Percentiles rank a stretch among this genome's conserved stretches.
phyloP scores from a whole-genome alignment of 768 basidiomycete species.

The Leccinum obscurum region DNA sequence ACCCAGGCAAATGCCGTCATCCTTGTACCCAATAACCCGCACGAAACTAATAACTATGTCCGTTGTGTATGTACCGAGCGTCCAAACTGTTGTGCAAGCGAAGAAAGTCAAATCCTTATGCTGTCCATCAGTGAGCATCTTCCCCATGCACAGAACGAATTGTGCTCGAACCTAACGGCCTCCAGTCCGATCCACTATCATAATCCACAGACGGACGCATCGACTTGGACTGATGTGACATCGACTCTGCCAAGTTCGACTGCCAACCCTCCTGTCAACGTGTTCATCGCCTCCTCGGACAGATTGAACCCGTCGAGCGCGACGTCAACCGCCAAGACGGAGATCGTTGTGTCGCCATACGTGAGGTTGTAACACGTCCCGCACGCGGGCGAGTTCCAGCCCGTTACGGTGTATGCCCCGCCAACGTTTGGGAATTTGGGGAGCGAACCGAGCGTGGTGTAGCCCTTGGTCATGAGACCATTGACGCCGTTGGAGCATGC shows the following conservation, averaged over 20 bases:
- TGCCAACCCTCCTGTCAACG: constrained; percentile 49
- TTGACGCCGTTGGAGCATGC: constrained; percentile 37
- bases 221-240: constrained; percentile 45
- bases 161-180: neutral
- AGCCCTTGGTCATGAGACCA: constrained; percentile 32
- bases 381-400: constrained; percentile 25
- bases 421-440: constrained; percentile 35
- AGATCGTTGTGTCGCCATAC: constrained; percentile 21
- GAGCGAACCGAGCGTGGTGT: constrained; percentile 34
- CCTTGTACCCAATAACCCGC: neutral
- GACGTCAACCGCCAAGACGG: constrained; percentile 31
- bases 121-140: neutral
- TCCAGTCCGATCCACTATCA: neutral
- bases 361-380: constrained; percentile 33
- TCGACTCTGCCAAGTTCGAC: constrained; percentile 47
- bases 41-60: neutral
- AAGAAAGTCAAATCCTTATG: neutral
- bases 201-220: constrained; percentile 48
- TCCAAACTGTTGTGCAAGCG: neutral
- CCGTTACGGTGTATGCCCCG: constrained; percentile 33
- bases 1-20: neutral
- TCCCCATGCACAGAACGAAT: neutral
- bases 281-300: constrained; percentile 54
- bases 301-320: constrained; percentile 44
- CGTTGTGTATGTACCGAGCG: neutral